Base-by-base conservation (phyloP, 306 rosid genomes). In the Malus asiatica region DNA sequence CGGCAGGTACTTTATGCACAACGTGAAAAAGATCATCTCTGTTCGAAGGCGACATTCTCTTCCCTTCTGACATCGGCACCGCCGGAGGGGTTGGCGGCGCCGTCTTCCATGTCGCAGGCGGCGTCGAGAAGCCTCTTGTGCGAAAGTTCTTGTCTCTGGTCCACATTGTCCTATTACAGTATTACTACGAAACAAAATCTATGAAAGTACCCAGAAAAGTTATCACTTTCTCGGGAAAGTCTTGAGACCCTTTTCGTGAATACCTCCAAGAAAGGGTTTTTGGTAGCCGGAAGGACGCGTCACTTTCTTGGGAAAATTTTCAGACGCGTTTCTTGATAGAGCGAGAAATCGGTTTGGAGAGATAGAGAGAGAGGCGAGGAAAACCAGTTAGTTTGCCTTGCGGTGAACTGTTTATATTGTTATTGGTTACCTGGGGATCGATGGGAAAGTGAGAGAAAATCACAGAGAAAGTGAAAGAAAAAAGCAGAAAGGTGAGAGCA, bases 1-100 rank as follows among this genome's bases (percentile, higher is more conserved):
- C 97, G 8, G 93, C 69, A 67, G 99, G 97, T 11, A 95, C 96
- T 83, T 95, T 95, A 62, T 95, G 91, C 79, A 88, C 73, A 0
- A 88, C 73, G 70, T 90, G 97, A 74, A 90, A 95, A 77, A 72
- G 85, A 81, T 89, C 93, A 67, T 68, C 76, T 57, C 75, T 82
- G 14, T 70, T 68, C 14, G 33, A 80, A 67, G 92, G 87, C 1
- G 91, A 81, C 66, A 78, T 72, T 83, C 81, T 81, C 79, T 83
- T 92, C 38, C 81, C 80, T 80, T 92, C 97, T 2, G 96, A 83
- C 79, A 90, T 71, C 2, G 89, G 84, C 83, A 80, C 65, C 18
- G 55, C n/a, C 42, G 88, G 86, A 30, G 79, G 64, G 3, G 78
- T 83, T 4, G 70, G 77, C 14, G 77, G 78, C 44, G 77, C 83